These are phyloP conservation scores for Spinacia oleracea DNA, from an alignment of 179 eudicot genomes.

Conservation along the genomic window DNA sequence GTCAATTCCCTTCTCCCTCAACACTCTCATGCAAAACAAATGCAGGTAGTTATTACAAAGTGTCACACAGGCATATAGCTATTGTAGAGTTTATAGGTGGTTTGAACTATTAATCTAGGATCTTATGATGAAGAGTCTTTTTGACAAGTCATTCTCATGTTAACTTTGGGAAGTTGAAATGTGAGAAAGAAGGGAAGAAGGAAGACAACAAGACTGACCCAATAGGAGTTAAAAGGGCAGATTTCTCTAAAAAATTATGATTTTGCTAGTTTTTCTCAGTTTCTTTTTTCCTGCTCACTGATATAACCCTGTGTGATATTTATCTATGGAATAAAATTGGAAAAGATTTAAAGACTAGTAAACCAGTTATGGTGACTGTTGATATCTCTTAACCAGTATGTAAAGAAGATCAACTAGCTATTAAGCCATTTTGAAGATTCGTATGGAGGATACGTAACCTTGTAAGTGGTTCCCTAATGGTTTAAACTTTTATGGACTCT, in stretches of 20 bases:
- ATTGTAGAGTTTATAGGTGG: not conserved
- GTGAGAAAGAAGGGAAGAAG: not conserved
- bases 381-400: not conserved
- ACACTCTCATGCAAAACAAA: not conserved
- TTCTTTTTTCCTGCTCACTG: not conserved
- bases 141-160: not conserved
- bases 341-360: not conserved
- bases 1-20: not conserved
- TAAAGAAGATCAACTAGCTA: constrained; percentile 1
- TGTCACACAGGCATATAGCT: not conserved
- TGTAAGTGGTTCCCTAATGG: not conserved
- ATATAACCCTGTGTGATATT: not conserved
- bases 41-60: not conserved
- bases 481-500: constrained; percentile 4
- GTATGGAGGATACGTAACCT: not conserved
- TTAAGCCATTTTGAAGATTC: not conserved
- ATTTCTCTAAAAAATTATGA: not conserved
- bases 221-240: not conserved
- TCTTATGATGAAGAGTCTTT: not conserved
- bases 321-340: not conserved
- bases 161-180: not conserved
- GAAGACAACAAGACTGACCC: not conserved
- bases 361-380: not conserved
- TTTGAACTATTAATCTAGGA: not conserved
- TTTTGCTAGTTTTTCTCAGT: not conserved